A percentile compares a stretch with the other conserved stretches of the same genome.
These are phyloP conservation scores for Leishmania turanica DNA, from an alignment of 208 protist genomes.

Conservation along the genomic window DNA sequence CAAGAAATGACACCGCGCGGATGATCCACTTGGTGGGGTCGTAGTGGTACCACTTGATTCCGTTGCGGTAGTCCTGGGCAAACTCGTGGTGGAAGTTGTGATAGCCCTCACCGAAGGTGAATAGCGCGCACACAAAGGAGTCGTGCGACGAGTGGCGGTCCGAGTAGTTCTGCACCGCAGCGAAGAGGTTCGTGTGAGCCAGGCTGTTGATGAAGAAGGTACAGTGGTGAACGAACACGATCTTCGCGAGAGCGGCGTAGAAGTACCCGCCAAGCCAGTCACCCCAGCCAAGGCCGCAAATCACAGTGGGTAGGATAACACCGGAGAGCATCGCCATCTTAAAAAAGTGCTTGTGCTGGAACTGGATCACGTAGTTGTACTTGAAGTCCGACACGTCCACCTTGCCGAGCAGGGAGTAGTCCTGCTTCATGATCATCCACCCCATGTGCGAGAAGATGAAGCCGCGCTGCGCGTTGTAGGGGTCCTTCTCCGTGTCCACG, in stretches of 20 bases:
- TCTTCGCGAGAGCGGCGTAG: constrained; percentile 77
- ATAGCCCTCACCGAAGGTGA: constrained; percentile 92
- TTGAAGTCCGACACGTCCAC: constrained; percentile 89
- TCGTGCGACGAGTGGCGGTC: constrained; percentile 85
- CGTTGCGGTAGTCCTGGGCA: constrained; percentile 91
- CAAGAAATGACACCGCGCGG: constrained; percentile 51
- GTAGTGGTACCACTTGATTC: constrained; percentile 91
- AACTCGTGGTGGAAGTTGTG: constrained; percentile 96
- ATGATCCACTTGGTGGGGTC: constrained; percentile 93
- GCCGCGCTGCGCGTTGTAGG: constrained; percentile 89
- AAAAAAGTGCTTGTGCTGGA: constrained; percentile 90
- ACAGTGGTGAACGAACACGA: constrained; percentile 88
- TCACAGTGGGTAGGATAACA: constrained; percentile 83
- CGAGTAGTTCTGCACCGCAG: constrained; percentile 76
- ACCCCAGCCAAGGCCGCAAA: constrained; percentile 83
- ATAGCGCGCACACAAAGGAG: constrained; percentile 76
- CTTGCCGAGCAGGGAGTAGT: constrained; percentile 76
- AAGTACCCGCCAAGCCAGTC: constrained; percentile 89
- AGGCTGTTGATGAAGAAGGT: constrained; percentile 94
- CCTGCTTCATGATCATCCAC: constrained; percentile 94
- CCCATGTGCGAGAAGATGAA: constrained; percentile 93
- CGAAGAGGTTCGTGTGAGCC: constrained; percentile 81
- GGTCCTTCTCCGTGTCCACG: constrained; percentile 91
- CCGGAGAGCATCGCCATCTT: constrained; percentile 83
- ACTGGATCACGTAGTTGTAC: constrained; percentile 81